A percentile compares a stretch with the other conserved stretches of the same genome.
phyloP scores from a whole-genome alignment of 179 eudicot species.

The Vitellaria paradoxa region DNA sequence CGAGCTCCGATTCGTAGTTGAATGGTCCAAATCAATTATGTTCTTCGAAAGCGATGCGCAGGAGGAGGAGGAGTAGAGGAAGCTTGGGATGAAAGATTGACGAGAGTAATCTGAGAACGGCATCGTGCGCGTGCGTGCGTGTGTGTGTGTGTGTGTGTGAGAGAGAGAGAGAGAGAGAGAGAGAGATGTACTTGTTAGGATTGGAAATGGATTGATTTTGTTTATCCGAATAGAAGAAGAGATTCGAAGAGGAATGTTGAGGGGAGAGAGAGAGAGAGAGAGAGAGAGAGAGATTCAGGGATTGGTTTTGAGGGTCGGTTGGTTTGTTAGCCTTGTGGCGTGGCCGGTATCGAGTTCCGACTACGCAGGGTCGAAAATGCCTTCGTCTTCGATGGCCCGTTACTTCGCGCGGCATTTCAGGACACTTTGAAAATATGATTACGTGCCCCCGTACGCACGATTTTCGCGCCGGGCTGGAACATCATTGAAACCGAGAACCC shows the following conservation, averaged over 20 bases:
- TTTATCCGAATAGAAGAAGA: background rate
- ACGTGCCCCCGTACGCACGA: too few species aligned
- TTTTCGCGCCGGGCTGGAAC: too few species aligned
- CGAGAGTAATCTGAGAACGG: constrained; percentile 16
- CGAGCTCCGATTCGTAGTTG: background rate
- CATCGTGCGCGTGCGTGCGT: background rate
- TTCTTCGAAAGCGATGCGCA: background rate
- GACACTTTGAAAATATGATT: background rate
- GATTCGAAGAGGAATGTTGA: background rate
- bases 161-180: too few species aligned
- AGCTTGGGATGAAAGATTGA: constrained; percentile 28
- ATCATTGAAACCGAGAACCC: background rate
- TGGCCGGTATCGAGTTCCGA: background rate
- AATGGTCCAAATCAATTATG: background rate
- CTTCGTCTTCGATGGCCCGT: background rate
- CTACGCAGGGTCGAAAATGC: background rate
- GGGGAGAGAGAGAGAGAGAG: background rate
- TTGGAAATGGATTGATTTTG: background rate
- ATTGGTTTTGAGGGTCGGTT: too few species aligned
- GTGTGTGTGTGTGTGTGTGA: too few species aligned
- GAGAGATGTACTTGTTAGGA: too few species aligned
- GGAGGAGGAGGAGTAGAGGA: constrained; percentile 24
- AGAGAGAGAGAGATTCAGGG: background rate
- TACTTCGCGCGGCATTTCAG: background rate
- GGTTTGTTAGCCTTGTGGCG: too few species aligned